phyloP scores from a whole-genome alignment of 176 grass and related monocot genomes.

The Juncus effusus region DNA sequence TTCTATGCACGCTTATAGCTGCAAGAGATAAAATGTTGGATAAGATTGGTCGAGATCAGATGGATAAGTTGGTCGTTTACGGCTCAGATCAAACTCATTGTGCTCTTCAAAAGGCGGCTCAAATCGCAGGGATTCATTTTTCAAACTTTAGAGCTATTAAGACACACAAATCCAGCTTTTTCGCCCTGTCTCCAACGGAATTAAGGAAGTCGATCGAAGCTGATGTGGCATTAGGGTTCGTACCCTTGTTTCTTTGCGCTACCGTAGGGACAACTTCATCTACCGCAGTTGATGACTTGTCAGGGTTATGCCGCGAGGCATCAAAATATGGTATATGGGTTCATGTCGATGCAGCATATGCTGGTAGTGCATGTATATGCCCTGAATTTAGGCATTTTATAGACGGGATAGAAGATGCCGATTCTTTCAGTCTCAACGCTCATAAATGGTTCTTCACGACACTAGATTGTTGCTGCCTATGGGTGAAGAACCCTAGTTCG shows the following conservation, averaged over 20 bases:
- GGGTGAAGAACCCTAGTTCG: conserved; percentile 8
- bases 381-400: conserved; percentile 29
- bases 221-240: conserved; percentile 26
- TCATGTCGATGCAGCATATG: conserved; percentile 46
- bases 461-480: conserved; percentile 41
- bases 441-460: conserved; percentile 57
- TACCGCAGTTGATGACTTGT: conserved; percentile 23
- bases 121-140: conserved; percentile 35
- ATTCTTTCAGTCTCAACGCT: conserved; percentile 50
- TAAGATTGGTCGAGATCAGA: conserved; percentile 34
- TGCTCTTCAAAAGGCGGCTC: conserved; percentile 47
- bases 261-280: conserved; percentile 36
- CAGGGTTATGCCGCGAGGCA: not conserved
- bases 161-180: not conserved
- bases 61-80: conserved; percentile 54
- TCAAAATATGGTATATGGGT: conserved; percentile 9
- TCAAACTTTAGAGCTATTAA: conserved; percentile 34
- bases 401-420: conserved; percentile 35
- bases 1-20: conserved; percentile 53
- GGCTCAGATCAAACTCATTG: conserved; percentile 67
- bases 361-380: conserved; percentile 35
- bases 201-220: not conserved
- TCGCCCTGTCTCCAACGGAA: not conserved
- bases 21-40: conserved; percentile 48
- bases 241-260: conserved; percentile 36